Base-by-base conservation (phyloP, 805 yeast species). In the Candida boleticola region DNA sequence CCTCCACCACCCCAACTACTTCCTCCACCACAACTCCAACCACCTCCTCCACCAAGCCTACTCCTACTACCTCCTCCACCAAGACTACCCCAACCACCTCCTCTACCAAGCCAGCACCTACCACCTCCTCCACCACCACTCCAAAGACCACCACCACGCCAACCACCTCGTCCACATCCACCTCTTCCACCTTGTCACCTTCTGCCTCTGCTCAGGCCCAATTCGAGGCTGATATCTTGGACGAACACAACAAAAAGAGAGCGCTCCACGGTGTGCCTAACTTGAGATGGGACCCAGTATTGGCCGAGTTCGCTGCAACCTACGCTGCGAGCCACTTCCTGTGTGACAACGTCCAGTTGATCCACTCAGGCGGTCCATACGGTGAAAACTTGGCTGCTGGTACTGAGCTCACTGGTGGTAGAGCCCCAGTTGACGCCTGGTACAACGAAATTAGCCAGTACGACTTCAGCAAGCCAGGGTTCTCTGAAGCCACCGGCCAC, bases 301-400 rank as follows among this genome's bases (percentile, higher is more conserved):
- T 69, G 46, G 66, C 66, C 20, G 44, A 60, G 29, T 68, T 53
- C 40, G 72, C 71, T 36, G 61, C 64, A 14, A 51, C 58, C 35
- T 80, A 74, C 53, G 86, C 89, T 18, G 68, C 77, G 10, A 70
- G 68, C 36, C 45, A 57, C 14, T 75, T 76, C 53, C 64, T 71
- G 31, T 85, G 86, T 56, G 66, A 71, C 50, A 76, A 82, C 5
- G 88, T 85, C 49, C 62, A 68, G 41, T 68, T 85, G 50, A 61
- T 72, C 14, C 92, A 85, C 63, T 80, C 89, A 17, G 69, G 73
- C 29, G 82, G 83, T 11, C 74, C 74, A 14, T 82, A 82, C 58
- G 93, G 93, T 66, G 92, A 85, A 60, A 85, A 85, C 66, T 71
- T 85, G 50, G 90, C 89, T 14, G 75, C 80, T 31, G 92, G 89